Conservation (phyloP, 441 rosid genomes). For the Melastoma candidum region DNA sequence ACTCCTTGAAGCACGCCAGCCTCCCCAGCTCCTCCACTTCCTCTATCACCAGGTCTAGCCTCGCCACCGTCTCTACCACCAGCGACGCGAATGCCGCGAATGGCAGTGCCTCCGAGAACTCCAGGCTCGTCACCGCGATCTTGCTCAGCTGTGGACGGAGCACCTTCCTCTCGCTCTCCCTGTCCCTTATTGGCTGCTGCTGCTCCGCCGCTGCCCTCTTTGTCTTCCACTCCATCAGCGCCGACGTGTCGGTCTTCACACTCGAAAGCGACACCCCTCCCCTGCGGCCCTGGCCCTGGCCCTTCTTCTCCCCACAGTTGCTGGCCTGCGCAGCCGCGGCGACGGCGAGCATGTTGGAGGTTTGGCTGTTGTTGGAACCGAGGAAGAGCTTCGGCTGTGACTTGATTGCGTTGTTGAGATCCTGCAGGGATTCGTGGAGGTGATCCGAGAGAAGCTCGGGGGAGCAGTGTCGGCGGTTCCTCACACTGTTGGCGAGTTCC, state of each 20-base stretch:
- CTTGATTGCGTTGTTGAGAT: constrained; percentile 57
- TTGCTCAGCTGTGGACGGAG: constrained; percentile 63
- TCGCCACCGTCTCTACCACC: constrained; percentile 67
- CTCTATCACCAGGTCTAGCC: constrained; percentile 65
- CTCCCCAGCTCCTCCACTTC: constrained; percentile 73
- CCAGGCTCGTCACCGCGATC: constrained; percentile 53
- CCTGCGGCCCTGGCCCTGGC: constrained; percentile 13
- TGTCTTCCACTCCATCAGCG: constrained; percentile 32
- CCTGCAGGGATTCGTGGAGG: constrained; percentile 67
- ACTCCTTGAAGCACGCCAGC: constrained; percentile 57
- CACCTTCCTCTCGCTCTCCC: constrained; percentile 29
- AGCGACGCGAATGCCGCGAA: constrained; percentile 76
- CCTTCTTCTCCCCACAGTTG: too few species aligned
- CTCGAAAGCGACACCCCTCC: constrained; percentile 32
- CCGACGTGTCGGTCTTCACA: constrained; percentile 43
- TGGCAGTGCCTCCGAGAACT: constrained; percentile 84
- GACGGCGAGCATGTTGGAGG: constrained; percentile 35
- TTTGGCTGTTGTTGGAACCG: constrained; percentile 37
- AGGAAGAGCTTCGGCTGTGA: constrained; percentile 61
- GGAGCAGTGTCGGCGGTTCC: constrained; percentile 58
- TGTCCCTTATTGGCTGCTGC: constrained; percentile 16
- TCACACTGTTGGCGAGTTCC: constrained; percentile 55
- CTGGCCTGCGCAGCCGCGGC: constrained; percentile 18
- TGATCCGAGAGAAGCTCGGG: constrained; percentile 64
- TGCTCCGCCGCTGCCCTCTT: constrained; percentile 14